Percentiles rank a stretch among this genome's conserved stretches.
phyloP scores from a whole-genome alignment of 345 rosid species.

The Linum lewisii region DNA sequence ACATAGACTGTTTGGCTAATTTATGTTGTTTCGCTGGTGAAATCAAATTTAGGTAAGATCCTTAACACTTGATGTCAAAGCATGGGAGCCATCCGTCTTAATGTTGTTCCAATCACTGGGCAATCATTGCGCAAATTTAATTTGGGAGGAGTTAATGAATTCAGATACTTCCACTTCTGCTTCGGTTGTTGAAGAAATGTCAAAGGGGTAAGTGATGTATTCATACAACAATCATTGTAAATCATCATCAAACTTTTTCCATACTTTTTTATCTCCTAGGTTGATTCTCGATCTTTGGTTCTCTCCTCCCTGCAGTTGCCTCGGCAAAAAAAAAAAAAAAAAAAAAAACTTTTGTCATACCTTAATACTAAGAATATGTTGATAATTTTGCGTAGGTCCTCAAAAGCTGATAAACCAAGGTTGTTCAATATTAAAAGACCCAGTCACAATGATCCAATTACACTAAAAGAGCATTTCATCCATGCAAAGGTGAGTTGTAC shows the following conservation, averaged over 20 bases:
- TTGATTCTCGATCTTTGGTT: no score
- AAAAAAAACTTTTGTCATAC: no score
- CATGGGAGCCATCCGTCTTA: constrained; percentile 98
- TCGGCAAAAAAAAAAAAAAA: no score
- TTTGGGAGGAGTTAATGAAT: constrained; percentile 95
- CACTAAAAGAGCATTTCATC: constrained; percentile 91
- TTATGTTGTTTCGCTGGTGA: constrained; percentile 1
- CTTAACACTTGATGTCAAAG: constrained; percentile 93
- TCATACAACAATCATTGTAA: constrained; percentile 40
- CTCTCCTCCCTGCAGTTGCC: no score
- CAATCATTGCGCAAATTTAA: constrained; percentile 79
- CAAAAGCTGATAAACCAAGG: constrained; percentile 54
- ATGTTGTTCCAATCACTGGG: constrained; percentile 93
- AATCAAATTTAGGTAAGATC: constrained; percentile 69
- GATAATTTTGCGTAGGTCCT: constrained; percentile 28
- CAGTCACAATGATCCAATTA: constrained; percentile 58
- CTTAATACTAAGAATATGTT: not conserved
- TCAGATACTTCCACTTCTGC: constrained; percentile 19
- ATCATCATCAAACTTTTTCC: constrained; percentile 8
- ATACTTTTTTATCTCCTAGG: no score
- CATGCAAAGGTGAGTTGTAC: constrained; percentile 74
- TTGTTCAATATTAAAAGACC: constrained; percentile 56
- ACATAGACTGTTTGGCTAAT: constrained; percentile 5
- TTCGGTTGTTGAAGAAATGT: constrained; percentile 38
- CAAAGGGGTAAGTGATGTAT: constrained; percentile 51